Evolutionary conservation across 768 basidiomycete genomes (phyloP), one percentile per base, ranked within the genome.

Genomic region (Mycena kentingensis): DNA sequence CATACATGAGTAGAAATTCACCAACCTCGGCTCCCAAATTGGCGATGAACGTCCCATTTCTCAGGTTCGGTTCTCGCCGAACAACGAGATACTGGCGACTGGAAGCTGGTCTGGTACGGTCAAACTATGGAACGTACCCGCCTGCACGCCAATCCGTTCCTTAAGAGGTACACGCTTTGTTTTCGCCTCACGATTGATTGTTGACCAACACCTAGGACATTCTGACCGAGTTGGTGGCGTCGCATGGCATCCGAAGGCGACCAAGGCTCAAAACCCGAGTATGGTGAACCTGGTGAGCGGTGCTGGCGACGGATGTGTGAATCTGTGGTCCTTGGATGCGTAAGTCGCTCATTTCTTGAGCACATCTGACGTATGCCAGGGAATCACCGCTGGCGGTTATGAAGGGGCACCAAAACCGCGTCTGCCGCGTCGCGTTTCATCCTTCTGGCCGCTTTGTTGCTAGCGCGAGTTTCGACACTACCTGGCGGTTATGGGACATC

Each of bases 401-500:
- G 67, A 82, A 85, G 69, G 97, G 97, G 2, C 97, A 98, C 66
- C 80, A 86, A 65, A 88, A 86, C 52, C 88, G 97, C 19, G 86
- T 99, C 2, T 95, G 93, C 67, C 84, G 97, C 15, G 88, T 98
- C 19, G 92, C 90, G 0, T 99, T 98, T 70, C 97, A 99, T 69
- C 95, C 97, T 2, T 96, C 93, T 0, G 97, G 97, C 1, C 74
- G 87, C 38, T 98, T 95, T 67, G 82, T 97, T 25, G 95, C 90
- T 2, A 95, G 93, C 55, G 95, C 97, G 1, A 93, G 91, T 57
- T 98, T 95, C 62, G 97, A 99, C 69, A 96, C 92, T 15, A 91
- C 96, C 24, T 99, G 97, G 97, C 77, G 97, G 37, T 70, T 98
- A 46, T 99, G 97, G 97, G 96, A 99, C 69, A 87, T 93, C 13